A percentile compares a stretch with the other conserved stretches of the same genome.
phyloP scores from a whole-genome alignment of 2,329 filamentous ascomycete species.

The Stachybotrys echinatus region DNA sequence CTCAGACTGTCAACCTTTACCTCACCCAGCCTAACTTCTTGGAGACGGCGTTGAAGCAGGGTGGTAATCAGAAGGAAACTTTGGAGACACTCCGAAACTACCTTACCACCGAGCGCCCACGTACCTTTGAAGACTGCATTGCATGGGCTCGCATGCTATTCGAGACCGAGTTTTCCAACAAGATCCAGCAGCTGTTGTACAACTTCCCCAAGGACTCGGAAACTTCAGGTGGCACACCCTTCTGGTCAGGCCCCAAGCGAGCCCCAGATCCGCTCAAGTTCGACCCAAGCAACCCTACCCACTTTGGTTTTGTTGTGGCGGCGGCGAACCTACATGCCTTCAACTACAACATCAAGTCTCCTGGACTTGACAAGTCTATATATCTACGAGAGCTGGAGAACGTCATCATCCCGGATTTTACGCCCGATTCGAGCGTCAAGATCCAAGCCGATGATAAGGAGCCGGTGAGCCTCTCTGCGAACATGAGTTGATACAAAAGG shows the following conservation, averaged over 20 bases:
- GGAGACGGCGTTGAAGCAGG: conserved; percentile 80
- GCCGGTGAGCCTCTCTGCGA: conserved; percentile 48
- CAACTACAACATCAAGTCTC: conserved; percentile 96
- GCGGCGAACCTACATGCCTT: conserved; percentile 92
- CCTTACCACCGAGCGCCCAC: conserved; percentile 84
- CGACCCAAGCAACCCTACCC: conserved; percentile 75
- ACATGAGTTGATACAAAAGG: neutral
- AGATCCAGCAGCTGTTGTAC: conserved; percentile 89
- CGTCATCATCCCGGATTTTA: conserved; percentile 94
- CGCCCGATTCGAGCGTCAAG: conserved; percentile 83
- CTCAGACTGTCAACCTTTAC: conserved; percentile 92
- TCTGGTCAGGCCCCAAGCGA: conserved; percentile 98
- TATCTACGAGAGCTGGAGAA: conserved; percentile 80
- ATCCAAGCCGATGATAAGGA: conserved; percentile 96
- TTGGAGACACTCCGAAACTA: conserved; percentile 86
- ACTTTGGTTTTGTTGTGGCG: conserved; percentile 82
- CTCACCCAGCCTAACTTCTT: conserved; percentile 88
- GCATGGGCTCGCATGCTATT: conserved; percentile 92
- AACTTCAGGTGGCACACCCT: conserved; percentile 82
- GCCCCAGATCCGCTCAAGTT: conserved; percentile 90
- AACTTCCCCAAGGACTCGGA: conserved; percentile 95
- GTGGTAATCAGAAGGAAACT: conserved; percentile 91
- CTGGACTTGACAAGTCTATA: conserved; percentile 59
- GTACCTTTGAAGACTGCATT: conserved; percentile 93
- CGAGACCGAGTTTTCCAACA: conserved; percentile 95